Evolutionary conservation across 768 basidiomycete species (phyloP).

Genomic region (Auricularia cornea): DNA sequence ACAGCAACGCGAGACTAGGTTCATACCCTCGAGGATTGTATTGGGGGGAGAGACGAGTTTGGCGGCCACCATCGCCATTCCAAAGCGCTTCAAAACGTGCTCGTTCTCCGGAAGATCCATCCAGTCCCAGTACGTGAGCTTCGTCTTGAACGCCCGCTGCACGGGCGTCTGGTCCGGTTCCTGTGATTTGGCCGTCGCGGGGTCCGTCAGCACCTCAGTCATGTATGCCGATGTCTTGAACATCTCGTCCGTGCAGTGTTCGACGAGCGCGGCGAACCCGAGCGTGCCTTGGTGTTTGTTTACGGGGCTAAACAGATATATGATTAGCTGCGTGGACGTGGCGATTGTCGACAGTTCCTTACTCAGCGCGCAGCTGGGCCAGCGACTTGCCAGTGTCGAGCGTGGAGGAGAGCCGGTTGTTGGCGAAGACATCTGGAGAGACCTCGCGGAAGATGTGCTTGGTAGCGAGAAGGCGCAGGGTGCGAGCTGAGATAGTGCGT

Average conservation of each 20-base stretch:
- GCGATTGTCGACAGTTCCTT: not conserved
- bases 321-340: not conserved
- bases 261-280: slow-evolving; percentile 17
- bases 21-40: not conserved
- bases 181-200: slow-evolving; percentile 13
- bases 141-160: slow-evolving; percentile 16
- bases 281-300: slow-evolving; percentile 16
- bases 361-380: not conserved
- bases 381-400: slow-evolving; percentile 14
- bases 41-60: not conserved
- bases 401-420: slow-evolving; percentile 18
- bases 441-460: slow-evolving; percentile 26
- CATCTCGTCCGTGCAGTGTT: slow-evolving; percentile 16
- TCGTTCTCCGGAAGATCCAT: slow-evolving; percentile 21
- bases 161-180: slow-evolving; percentile 20
- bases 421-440: slow-evolving; percentile 20
- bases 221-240: slow-evolving; percentile 16
- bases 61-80: slow-evolving; percentile 21
- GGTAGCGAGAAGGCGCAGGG: slow-evolving; percentile 8
- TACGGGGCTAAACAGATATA: not conserved
- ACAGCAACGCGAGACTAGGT: not conserved
- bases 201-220: slow-evolving; percentile 14
- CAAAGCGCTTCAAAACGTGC: slow-evolving; percentile 19
- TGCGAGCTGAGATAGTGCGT: no score
- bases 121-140: slow-evolving; percentile 20